Conservation (phyloP, 2,329 filamentous ascomycete genomes). For the Neoscytalidium dimidiatum region DNA sequence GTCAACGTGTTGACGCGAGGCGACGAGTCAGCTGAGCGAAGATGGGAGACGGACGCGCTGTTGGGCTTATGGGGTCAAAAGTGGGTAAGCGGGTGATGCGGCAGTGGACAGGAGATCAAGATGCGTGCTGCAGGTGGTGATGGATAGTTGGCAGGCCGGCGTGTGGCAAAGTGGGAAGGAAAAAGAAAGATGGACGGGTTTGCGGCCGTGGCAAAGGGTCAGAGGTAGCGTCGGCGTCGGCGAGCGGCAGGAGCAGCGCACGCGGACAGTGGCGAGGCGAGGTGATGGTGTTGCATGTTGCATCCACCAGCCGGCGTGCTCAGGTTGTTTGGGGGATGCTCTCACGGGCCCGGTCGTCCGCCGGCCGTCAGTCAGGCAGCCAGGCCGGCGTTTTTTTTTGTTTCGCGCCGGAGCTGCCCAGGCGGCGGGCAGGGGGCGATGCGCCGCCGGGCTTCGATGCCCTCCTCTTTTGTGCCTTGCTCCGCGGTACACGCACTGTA, state of each 20-base stretch:
- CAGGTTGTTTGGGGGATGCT: not conserved
- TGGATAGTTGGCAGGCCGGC: not conserved
- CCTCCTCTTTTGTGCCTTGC: not conserved
- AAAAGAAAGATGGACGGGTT: not conserved
- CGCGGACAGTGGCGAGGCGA: not conserved
- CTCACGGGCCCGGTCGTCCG: not conserved
- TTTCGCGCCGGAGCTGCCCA: not conserved
- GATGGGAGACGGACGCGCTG: not conserved
- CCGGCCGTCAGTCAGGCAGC: constrained; percentile 2
- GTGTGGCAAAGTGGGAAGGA: not conserved
- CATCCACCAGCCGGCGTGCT: not conserved
- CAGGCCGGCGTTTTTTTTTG: not conserved
- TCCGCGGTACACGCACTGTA: not conserved
- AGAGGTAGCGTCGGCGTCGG: too few species aligned
- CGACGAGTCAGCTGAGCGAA: constrained; percentile 7
- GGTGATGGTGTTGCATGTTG: constrained; percentile 17
- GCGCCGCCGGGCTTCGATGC: not conserved
- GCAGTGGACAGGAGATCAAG: not conserved
- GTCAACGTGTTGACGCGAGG: not conserved
- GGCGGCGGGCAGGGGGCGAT: not conserved
- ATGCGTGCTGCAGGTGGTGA: not conserved
- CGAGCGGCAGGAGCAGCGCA: not conserved
- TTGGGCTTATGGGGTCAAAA: not conserved
- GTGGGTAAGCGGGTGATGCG: not conserved
- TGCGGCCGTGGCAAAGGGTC: not conserved